Evolutionary conservation across 176 grass and related monocot genomes (phyloP).

Genomic region (Aegilops umbellulata): DNA sequence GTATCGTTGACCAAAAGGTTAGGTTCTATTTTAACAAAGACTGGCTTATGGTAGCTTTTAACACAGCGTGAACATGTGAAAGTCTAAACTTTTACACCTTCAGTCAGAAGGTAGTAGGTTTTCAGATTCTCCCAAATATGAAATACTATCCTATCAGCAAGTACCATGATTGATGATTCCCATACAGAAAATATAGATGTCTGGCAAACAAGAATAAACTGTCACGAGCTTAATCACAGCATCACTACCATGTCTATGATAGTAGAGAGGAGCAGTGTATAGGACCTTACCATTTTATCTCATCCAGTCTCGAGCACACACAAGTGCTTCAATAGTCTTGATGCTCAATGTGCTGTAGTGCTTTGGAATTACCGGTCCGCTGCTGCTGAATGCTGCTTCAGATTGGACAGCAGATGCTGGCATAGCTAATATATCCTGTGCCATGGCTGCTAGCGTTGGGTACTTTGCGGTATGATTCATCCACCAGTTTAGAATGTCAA

Average conservation of each 20-base stretch:
- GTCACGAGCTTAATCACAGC: neutral
- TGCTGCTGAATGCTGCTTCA: constrained; percentile 35
- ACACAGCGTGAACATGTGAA: neutral
- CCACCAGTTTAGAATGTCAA: constrained; percentile 58
- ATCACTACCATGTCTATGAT: neutral
- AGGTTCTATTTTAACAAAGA: neutral
- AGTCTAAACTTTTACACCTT: neutral
- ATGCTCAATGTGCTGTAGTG: constrained; percentile 43
- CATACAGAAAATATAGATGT: neutral
- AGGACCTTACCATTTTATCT: constrained; percentile 36
- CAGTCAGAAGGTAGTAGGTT: neutral
- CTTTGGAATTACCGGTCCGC: constrained; percentile 46
- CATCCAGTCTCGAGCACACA: constrained; percentile 52
- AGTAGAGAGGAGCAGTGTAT: neutral
- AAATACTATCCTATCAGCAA: neutral
- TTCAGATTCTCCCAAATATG: neutral
- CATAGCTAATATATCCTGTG: constrained; percentile 40
- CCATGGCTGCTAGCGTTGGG: constrained; percentile 36
- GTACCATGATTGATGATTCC: neutral
- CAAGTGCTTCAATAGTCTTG: constrained; percentile 56
- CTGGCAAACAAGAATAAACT: neutral
- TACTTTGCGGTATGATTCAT: constrained; percentile 48
- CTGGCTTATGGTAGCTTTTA: neutral
- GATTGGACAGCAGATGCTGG: constrained; percentile 42
- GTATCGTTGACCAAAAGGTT: neutral